Base-by-base conservation (phyloP, 768 basidiomycete species). In the Suillus alpinus region DNA sequence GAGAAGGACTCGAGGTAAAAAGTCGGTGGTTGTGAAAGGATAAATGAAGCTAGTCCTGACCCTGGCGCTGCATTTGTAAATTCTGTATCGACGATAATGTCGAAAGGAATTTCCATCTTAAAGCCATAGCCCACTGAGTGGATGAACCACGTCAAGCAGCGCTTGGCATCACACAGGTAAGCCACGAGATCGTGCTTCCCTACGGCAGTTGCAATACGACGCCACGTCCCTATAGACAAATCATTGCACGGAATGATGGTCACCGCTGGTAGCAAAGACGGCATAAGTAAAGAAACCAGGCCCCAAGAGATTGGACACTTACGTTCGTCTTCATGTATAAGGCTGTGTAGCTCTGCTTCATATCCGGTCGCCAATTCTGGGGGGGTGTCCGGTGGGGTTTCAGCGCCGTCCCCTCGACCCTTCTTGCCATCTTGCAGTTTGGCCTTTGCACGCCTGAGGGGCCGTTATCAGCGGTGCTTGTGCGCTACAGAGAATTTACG, bases 21-120 rank as follows among this genome's bases (percentile, higher is more conserved):
- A 6, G 76, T 64, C 0, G 92, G 92, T 0, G 89, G 82, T 51
- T 77, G 80, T 26, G 87, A 83, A 37, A 93, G 81, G n/a, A 78
- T 67, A 69, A 93, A 86, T 1, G 85, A 79, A 7, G 85, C 87
- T 7, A 83, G 76, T 36, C 81, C 89, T 8, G 81, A 77, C 34
- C 83, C 85, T 13, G 85, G 82, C 18, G 81, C 75, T 34, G 79
- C 72, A 59, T 83, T 79, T 29, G 78, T 74, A 71, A 89, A 86
- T 56, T 83, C 80, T 5, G 85, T 81, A 34, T 85, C 78, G 20
- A 79, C 65, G 62, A 93, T 86, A 61, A 73, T 80, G 59, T 84
- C 78, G 73, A 89, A 91, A 5, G 89, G 84, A 18, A 93, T 80
- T 62, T 91, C 89, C 88, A 94, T 94, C 73, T 93, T 93, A 80